These are phyloP conservation scores for Mycena chlorophos DNA, from an alignment of 768 basidiomycete species.

Conservation along the genomic window DNA sequence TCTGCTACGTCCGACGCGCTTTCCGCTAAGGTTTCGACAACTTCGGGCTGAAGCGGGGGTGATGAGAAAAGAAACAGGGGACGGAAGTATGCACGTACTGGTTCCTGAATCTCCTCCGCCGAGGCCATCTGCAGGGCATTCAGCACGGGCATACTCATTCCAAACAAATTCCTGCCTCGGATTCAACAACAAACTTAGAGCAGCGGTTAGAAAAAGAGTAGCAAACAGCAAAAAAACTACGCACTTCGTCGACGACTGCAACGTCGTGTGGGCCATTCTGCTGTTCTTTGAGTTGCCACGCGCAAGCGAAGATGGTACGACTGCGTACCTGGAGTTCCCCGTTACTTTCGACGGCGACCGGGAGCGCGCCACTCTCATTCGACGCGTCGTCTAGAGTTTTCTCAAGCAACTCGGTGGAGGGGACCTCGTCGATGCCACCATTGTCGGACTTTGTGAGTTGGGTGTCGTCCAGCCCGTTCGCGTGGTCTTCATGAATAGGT, in stretches of 20 bases:
- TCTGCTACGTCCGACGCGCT: too few relatives aligned
- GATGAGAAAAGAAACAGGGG: too few relatives aligned
- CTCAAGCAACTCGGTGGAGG: neutral
- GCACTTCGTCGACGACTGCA: neutral
- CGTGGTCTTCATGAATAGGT: neutral
- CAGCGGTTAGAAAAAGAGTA: neutral
- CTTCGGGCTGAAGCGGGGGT: too few relatives aligned
- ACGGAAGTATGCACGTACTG: too few relatives aligned
- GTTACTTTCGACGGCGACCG: neutral
- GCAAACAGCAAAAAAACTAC: constrained; percentile 3
- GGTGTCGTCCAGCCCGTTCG: neutral
- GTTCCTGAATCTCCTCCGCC: neutral
- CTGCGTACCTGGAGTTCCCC: neutral
- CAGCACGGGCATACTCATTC: neutral
- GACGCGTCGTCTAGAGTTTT: constrained; percentile 1
- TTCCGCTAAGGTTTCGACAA: too few relatives aligned
- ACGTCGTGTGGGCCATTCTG: neutral
- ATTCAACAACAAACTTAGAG: neutral
- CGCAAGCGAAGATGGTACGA: neutral
- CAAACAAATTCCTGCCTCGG: too few relatives aligned
- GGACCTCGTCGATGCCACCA: neutral
- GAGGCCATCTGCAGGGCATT: neutral
- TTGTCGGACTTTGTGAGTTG: neutral
- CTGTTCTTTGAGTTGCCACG: neutral
- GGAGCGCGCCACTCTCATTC: neutral